Evolutionary conservation across 192 early-diverging fungal species (phyloP), one percentile per base, ranked within the genome.

Genomic region (Kickxella alabastrina): DNA sequence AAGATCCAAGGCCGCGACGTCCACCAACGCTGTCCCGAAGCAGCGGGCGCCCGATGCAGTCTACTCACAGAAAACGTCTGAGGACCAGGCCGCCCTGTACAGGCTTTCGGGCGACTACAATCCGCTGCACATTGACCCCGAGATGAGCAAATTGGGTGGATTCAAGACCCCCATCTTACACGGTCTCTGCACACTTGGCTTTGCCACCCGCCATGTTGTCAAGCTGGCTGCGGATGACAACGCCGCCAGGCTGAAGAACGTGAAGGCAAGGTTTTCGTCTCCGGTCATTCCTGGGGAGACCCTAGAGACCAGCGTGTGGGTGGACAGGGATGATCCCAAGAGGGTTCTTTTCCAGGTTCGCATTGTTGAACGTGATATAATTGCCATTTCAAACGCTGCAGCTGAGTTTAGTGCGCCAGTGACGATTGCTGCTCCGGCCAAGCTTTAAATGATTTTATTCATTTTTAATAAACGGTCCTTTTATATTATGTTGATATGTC

Each of bases 91-190:
- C 21, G 93, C 92, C 8, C 59, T 99, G 32, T 99, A 99, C 82
- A 92, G 92, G 37, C 78, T 98, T 50, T 85, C 83, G 8, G 97
- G 95, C 53, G 97, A 99, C 78, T 87, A 69, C 72, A 99, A 99
- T 74, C 97, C 97, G 56, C 79, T 99, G 54, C 97, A 99, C 66
- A 90, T 99, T 60, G 95, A 98, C 71, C 95, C 97, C 3, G 77
- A 83, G 23, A 93, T 98, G 92, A 85, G 89, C 29, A 80, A 82
- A 32, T 81, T 97, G 46, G 97, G 92, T 46, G 95, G 95, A 15
- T 99, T 97, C 71, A 88, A 97, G 31, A 86, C 88, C 10, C 97
- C 97, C 3, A 98, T 99, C 62, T 79, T 98, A 34, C 97, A 99
- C 63, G 95, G 95, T 26, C 81, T 99, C 55, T 93, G 90, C 80